Conservation (phyloP, 805 yeast species). For the Monosporozyma unispora region DNA sequence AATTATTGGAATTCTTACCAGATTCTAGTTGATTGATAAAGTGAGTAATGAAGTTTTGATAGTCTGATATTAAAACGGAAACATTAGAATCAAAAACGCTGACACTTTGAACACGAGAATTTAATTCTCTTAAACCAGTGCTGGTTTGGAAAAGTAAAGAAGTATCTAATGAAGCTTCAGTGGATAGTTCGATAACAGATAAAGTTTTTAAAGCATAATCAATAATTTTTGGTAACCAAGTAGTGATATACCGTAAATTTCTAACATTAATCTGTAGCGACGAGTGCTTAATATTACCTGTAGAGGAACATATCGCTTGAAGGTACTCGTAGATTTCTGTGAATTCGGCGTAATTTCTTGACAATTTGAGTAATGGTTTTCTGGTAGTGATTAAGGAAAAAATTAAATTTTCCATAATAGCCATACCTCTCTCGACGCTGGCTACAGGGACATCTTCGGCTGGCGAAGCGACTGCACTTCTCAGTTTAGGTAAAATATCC, state of each 20-base stretch:
- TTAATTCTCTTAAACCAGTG: slow-evolving; percentile 9
- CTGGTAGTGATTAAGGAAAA: slow-evolving; percentile 48
- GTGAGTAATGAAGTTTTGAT: slow-evolving; percentile 20
- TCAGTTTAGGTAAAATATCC: slow-evolving; percentile 72
- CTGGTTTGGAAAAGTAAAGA: slow-evolving; percentile 14
- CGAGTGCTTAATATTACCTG: slow-evolving; percentile 13
- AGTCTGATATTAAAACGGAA: slow-evolving; percentile 12
- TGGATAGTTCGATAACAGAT: slow-evolving; percentile 5
- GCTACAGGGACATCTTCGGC: slow-evolving; percentile 63
- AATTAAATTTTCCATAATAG: slow-evolving; percentile 64
- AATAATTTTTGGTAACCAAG: slow-evolving; percentile 31
- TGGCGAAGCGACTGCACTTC: slow-evolving; percentile 51
- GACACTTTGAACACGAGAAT: slow-evolving; percentile 5
- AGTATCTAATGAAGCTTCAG: slow-evolving; percentile 6
- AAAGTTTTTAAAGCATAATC: slow-evolving; percentile 26
- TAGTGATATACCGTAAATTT: slow-evolving; percentile 11
- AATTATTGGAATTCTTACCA: slow-evolving; percentile 33
- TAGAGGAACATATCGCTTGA: slow-evolving; percentile 15
- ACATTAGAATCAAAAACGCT: slow-evolving; percentile 14
- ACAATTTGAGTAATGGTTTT: slow-evolving; percentile 34
- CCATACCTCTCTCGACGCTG: slow-evolving; percentile 69
- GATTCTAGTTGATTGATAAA: slow-evolving; percentile 24
- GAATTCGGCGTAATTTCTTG: slow-evolving; percentile 15
- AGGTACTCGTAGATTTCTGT: slow-evolving; percentile 14
- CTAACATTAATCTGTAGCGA: slow-evolving; percentile 8